A percentile compares a stretch with the other conserved stretches of the same genome.
These are phyloP conservation scores for Chaetomium sp. DNA, from an alignment of 2,329 filamentous ascomycete genomes.

Conservation along the genomic window DNA sequence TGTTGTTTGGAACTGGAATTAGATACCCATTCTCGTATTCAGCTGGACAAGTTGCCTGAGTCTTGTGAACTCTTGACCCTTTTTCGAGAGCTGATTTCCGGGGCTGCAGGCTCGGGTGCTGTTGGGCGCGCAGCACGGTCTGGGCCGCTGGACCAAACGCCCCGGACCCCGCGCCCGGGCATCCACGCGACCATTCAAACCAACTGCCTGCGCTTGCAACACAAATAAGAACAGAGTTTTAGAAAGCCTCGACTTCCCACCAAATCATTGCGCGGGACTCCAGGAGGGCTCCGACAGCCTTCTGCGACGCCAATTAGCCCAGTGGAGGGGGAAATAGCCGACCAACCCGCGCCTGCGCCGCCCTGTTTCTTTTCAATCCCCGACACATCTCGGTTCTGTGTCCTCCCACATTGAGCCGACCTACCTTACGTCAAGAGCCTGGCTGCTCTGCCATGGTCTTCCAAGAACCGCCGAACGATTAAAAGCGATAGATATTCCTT, in stretches of 20 bases:
- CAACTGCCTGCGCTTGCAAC: constrained; percentile 14
- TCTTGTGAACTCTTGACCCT: background rate
- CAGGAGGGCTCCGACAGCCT: background rate
- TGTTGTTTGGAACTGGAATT: background rate
- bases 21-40: constrained; percentile 7
- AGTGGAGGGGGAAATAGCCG: background rate
- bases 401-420: constrained; percentile 5
- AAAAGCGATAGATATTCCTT: constrained; percentile 14
- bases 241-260: background rate
- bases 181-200: constrained; percentile 31
- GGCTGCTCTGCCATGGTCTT: constrained; percentile 24
- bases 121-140: constrained; percentile 9
- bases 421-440: background rate
- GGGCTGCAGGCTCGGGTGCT: background rate
- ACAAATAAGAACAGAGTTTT: constrained; percentile 9
- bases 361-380: background rate
- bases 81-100: background rate
- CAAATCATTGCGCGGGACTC: background rate
- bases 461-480: constrained; percentile 18
- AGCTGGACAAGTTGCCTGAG: background rate
- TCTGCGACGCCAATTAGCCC: constrained; percentile 14
- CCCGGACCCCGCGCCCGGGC: constrained; percentile 31
- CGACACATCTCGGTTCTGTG: background rate
- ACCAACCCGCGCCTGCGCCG: constrained; percentile 13
- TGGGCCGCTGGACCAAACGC: constrained; percentile 2